phyloP scores from a whole-genome alignment of 192 early-diverging fungal species.

The Podila horticola region DNA sequence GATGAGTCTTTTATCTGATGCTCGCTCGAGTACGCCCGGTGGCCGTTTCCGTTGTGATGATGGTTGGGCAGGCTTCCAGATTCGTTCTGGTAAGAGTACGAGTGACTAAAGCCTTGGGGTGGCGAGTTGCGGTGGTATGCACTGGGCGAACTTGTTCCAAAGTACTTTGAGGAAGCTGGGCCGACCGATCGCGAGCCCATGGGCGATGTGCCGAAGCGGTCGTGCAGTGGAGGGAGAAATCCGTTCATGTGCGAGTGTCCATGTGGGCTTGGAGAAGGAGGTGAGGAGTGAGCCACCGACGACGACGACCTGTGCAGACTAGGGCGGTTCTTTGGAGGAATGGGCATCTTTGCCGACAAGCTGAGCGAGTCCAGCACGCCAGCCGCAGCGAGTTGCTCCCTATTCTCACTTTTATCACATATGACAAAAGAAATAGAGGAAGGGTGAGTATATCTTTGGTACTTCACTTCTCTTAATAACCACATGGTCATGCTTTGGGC shows the following conservation, averaged over 20 bases:
- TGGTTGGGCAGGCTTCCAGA: neutral
- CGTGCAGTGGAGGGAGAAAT: conserved; percentile 28
- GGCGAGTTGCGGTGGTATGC: conserved; percentile 29
- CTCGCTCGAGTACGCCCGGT: conserved; percentile 1
- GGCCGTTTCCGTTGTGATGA: neutral
- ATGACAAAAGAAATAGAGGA: conserved; percentile 19
- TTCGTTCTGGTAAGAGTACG: neutral
- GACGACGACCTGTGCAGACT: conserved; percentile 41
- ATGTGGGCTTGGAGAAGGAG: conserved; percentile 44
- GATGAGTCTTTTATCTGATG: neutral
- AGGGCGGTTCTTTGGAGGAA: conserved; percentile 42
- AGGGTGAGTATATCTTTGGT: conserved; percentile 3
- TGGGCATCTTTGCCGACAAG: conserved; percentile 50
- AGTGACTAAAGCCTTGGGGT: neutral
- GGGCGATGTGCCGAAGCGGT: conserved; percentile 32
- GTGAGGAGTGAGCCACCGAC: conserved; percentile 36
- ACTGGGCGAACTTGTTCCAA: conserved; percentile 42
- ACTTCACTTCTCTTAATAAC: neutral
- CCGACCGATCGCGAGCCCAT: conserved; percentile 28
- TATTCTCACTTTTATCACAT: conserved; percentile 28
- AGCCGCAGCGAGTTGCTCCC: conserved; percentile 50
- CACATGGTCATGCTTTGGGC: too few relatives aligned
- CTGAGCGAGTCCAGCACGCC: conserved; percentile 44
- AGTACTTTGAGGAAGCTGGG: conserved; percentile 42
- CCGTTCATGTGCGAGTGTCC: conserved; percentile 20